Evolutionary conservation across 257 asterid genomes (phyloP).

Genomic region (Primulina eburnea): DNA sequence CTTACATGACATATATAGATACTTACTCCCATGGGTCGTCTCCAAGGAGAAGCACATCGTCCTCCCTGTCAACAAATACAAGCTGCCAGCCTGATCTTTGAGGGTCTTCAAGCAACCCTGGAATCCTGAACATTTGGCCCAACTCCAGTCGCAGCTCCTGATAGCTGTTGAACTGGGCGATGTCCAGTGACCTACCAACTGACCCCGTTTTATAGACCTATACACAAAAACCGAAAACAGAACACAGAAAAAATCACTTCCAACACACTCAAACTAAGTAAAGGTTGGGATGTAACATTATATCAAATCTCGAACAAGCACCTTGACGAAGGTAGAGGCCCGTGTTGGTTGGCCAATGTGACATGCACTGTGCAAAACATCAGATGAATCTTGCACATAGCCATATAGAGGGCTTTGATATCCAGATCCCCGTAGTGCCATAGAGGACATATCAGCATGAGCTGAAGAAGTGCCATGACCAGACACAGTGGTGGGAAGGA

Average conservation of each 20-base stretch:
- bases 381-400: slow-evolving; percentile 67
- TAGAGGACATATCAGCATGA: slow-evolving; percentile 58
- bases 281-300: neutral
- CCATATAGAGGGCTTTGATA: slow-evolving; percentile 65
- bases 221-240: slow-evolving; percentile 7
- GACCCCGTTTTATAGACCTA: slow-evolving; percentile 84
- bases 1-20: neutral
- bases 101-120: slow-evolving; percentile 96
- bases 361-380: slow-evolving; percentile 56
- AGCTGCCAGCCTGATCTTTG: slow-evolving; percentile 99
- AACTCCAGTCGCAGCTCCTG: slow-evolving; percentile 86
- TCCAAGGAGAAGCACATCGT: slow-evolving; percentile 96
- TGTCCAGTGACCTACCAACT: slow-evolving; percentile 93
- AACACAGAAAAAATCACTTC: slow-evolving; percentile 5
- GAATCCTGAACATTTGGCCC: slow-evolving; percentile 86
- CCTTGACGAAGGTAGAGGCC: slow-evolving; percentile 74
- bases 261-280: neutral
- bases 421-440: slow-evolving; percentile 61
- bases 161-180: slow-evolving; percentile 87
- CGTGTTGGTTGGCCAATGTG: slow-evolving; percentile 58
- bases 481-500: slow-evolving; percentile 67
- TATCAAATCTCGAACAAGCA: slow-evolving; percentile 24
- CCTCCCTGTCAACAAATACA: slow-evolving; percentile 99
- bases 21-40: slow-evolving; percentile 99
- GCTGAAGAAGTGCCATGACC: slow-evolving; percentile 40